Evolutionary conservation across 768 basidiomycete genomes (phyloP).

Genomic region (Kwoniella sp.): DNA sequence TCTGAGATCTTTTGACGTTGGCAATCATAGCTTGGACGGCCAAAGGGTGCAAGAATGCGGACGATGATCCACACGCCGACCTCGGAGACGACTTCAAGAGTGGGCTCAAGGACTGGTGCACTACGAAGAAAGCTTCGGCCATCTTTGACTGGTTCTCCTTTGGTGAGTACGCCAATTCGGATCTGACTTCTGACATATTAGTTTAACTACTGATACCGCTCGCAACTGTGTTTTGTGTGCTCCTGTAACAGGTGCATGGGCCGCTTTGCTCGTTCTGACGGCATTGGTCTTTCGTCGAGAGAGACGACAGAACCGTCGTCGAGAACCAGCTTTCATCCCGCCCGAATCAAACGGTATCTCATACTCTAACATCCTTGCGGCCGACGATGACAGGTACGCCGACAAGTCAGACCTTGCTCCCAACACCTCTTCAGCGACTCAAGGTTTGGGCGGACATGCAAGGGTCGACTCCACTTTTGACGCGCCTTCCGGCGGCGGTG

Average conservation of each 20-base stretch:
- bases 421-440: not conserved
- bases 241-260: constrained; percentile 69
- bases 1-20: not conserved
- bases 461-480: constrained; percentile 11
- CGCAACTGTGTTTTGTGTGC: too few species aligned
- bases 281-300: constrained; percentile 77
- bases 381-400: constrained; percentile 33
- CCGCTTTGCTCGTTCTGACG: constrained; percentile 66
- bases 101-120: constrained; percentile 79
- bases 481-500: not conserved
- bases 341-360: constrained; percentile 56
- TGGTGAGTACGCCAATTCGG: constrained; percentile 59
- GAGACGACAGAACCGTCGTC: constrained; percentile 56
- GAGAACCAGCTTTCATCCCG: constrained; percentile 76
- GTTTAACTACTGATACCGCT: too few species aligned
- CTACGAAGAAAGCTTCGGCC: constrained; percentile 84
- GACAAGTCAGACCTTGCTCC: constrained; percentile 38
- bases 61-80: constrained; percentile 75
- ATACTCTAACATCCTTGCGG: constrained; percentile 27
- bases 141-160: constrained; percentile 76
- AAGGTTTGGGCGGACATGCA: constrained; percentile 61
- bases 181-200: too few species aligned
- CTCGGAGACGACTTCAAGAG: constrained; percentile 67
- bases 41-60: constrained; percentile 81
- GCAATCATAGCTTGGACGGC: constrained; percentile 72